Conservation (phyloP, 805 yeast species). For the Wickerhamomyces bisporus region DNA sequence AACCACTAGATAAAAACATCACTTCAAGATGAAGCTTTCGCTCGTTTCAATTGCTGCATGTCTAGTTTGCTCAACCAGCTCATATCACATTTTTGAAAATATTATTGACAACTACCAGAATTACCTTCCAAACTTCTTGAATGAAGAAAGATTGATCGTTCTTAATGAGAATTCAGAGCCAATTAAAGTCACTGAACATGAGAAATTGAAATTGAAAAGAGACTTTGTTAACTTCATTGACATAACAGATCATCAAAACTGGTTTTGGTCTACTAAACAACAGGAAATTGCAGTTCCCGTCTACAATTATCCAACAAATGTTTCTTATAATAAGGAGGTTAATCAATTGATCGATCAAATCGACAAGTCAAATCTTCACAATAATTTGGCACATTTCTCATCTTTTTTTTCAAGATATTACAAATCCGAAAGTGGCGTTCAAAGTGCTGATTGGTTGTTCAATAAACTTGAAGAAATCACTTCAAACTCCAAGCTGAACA, state of each 20-base stretch:
- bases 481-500: constrained; percentile 27
- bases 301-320: constrained; percentile 47
- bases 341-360: constrained; percentile 37
- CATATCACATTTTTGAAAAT: neutral
- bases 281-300: constrained; percentile 22
- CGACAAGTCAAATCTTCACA: constrained; percentile 41
- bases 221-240: constrained; percentile 57
- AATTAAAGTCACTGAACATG: constrained; percentile 32
- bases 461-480: constrained; percentile 41
- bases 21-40: neutral
- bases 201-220: constrained; percentile 39
- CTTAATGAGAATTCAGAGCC: constrained; percentile 15
- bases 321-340: constrained; percentile 35
- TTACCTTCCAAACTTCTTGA: neutral
- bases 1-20: neutral
- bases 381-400: constrained; percentile 55
- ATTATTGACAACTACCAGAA: neutral
- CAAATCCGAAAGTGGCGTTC: constrained; percentile 68
- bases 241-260: constrained; percentile 41
- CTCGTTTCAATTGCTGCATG: neutral
- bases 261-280: constrained; percentile 16
- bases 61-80: neutral
- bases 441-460: constrained; percentile 60
- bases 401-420: constrained; percentile 75
- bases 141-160: constrained; percentile 11